Percentiles rank a stretch among this genome's conserved stretches.
Conservation (phyloP, 169 alveolate genomes). For the Pseudocohnilembus persalinus region DNA sequence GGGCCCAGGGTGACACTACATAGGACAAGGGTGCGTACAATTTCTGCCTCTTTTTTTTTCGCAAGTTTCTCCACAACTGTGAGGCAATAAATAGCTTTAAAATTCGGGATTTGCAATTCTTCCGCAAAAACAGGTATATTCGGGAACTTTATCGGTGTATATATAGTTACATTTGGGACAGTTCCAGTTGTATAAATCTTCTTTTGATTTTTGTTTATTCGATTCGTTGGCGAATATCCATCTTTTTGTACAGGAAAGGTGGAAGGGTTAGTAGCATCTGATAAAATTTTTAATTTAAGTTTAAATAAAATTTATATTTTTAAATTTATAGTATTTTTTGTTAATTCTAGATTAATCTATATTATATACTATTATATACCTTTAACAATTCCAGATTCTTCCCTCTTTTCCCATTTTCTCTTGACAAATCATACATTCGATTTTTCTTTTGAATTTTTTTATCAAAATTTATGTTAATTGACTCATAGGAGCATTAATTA, state of each 20-base stretch:
- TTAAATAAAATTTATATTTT: too few relatives aligned
- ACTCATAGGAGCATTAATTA: background rate
- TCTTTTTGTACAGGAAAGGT: slow-evolving; percentile 77
- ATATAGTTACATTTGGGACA: slow-evolving; percentile 75
- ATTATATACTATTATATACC: too few relatives aligned
- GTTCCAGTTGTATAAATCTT: slow-evolving; percentile 53
- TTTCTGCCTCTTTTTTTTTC: slow-evolving; percentile 54
- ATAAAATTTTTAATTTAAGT: too few relatives aligned
- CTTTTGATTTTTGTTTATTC: slow-evolving; percentile 59
- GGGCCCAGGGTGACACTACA: slow-evolving; percentile 85
- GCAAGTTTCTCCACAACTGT: slow-evolving; percentile 79
- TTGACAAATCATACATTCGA: background rate
- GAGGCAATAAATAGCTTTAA: slow-evolving; percentile 70
- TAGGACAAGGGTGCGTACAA: slow-evolving; percentile 75
- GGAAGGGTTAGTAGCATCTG: slow-evolving; percentile 75
- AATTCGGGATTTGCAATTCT: slow-evolving; percentile 63
- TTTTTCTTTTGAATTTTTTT: background rate
- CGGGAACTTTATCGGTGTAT: slow-evolving; percentile 73
- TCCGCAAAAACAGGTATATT: slow-evolving; percentile 80
- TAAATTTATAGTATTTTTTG: too few relatives aligned
- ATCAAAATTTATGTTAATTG: background rate
- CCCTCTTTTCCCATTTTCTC: background rate
- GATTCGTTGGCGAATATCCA: slow-evolving; percentile 63
- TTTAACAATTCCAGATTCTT: background rate
- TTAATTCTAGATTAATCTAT: too few relatives aligned